Conservation (phyloP, 352 stramenopile species). For the Aphanomyces invadans region DNA sequence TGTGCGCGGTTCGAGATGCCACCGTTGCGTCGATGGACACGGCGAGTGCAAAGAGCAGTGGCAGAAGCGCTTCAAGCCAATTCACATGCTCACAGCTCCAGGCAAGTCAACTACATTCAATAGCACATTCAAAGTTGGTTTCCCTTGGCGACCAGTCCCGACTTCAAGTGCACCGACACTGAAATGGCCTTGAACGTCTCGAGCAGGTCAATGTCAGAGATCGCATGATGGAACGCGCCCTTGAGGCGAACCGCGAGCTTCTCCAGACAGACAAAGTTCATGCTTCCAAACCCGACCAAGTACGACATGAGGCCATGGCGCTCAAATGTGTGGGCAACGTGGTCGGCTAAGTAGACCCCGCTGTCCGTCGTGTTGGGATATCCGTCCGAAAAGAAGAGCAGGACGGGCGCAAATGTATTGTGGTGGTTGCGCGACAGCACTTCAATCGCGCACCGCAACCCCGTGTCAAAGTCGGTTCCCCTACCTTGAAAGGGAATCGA, state of each 20-base stretch:
- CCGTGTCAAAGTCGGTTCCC: slow-evolving; percentile 46
- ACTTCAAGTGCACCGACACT: slow-evolving; percentile 50
- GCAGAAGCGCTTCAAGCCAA: too few relatives aligned
- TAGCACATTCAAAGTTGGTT: too few relatives aligned
- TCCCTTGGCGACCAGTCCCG: slow-evolving; percentile 34
- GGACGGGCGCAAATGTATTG: slow-evolving; percentile 47
- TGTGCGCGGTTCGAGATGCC: too few relatives aligned
- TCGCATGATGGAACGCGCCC: slow-evolving; percentile 52
- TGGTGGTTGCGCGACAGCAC: slow-evolving; percentile 61
- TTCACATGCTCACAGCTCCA: too few relatives aligned
- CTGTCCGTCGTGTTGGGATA: slow-evolving; percentile 38
- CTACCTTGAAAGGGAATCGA: slow-evolving; percentile 34
- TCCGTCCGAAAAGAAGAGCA: slow-evolving; percentile 78
- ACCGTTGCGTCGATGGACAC: too few relatives aligned
- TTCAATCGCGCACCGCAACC: slow-evolving; percentile 48
- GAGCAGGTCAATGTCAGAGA: slow-evolving; percentile 61
- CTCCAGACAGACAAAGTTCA: slow-evolving; percentile 57
- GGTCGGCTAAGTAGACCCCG: slow-evolving; percentile 43
- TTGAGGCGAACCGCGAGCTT: slow-evolving; percentile 44
- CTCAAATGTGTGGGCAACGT: slow-evolving; percentile 48
- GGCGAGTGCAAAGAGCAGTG: too few relatives aligned
- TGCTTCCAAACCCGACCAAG: slow-evolving; percentile 56
- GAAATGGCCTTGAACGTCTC: slow-evolving; percentile 70
- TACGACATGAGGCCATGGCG: slow-evolving; percentile 56
- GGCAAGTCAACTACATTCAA: too few relatives aligned